Evolutionary conservation across 2,329 filamentous ascomycete species (phyloP), one percentile per base, ranked within the genome.

Genomic region (Coniochaeta prunicola): DNA sequence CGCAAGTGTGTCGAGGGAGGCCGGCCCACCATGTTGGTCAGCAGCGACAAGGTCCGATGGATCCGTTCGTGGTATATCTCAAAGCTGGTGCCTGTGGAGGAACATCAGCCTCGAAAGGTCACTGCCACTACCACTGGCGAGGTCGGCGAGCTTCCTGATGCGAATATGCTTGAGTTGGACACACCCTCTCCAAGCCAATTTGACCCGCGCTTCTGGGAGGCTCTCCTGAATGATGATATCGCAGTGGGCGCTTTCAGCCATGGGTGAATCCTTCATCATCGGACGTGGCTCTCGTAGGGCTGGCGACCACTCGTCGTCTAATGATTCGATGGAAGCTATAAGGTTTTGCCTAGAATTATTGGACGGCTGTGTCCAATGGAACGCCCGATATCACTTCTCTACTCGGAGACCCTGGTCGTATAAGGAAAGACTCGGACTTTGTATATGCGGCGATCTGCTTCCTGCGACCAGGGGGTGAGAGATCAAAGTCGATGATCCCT

Each of bases 31-130:
- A 65, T 74, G 57, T 58, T 65, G 1, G 68, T 70, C 48, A 71
- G 70, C 33, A 67, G 67, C 40, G 71, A 71, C 56, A 75, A 74
- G 59, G 57, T 74, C 6, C 65, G 70, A 1, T 76, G 74, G 74
- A 72, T 77, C 17, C 63, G 70, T 19, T 69, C 73, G n/a, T 77
- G 75, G 75, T 76, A 71, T 48, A 13, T 57, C 7, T 53, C 59
- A 28, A 63, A 60, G 48, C 40, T 62, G 45, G 45, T 50, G 45
- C 45, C 45, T 50, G 45, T 50, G 45, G 45, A 50, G 45, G 45
- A 50, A 12, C 24, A 50, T 50, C 45, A 50, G 24, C 24, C 24
- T 15, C 24, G 2, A 26, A 50, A n/a, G n/a, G n/a, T n/a, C n/a
- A n/a, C 4, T 17, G 12, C 21, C 21, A 30, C 45, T 3, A n/a